Evolutionary conservation across 2,329 filamentous ascomycete genomes (phyloP), one percentile per base, ranked within the genome.

Genomic region (Chrysosporium keratinophilum): DNA sequence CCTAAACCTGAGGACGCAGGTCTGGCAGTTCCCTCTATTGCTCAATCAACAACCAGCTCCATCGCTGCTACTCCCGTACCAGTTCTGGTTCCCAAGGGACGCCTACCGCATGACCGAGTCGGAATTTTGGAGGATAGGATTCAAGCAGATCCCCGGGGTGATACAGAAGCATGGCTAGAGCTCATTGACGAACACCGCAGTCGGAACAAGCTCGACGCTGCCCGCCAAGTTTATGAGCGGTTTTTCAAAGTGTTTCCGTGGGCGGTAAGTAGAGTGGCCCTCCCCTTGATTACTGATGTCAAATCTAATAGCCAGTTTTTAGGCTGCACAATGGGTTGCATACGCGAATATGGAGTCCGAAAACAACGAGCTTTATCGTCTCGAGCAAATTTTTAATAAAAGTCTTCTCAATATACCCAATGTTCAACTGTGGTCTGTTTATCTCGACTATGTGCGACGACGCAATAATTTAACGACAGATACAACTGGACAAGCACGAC

Each of bases 361-460:
- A 59, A 77, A 89, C 55, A 88, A 95, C 62, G 87, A 95, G 59
- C 85, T 93, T 56, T 77, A 78, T 54, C 81, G 82, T 45, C 83
- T 94, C 14, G 91, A 96, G 68, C 78, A 82, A 50, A 83, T 98
- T 19, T 95, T 98, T 68, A 82, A 81, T 59, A 81, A 82, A 61
- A 89, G 86, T 33, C 79, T 98, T 39, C 78, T 88, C 61, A 80
- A 80, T 7, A 84, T 93, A 17, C 84, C 87, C 10, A 87, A 91
- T 66, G 85, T 97, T 39, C 81, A 86, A 57, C 79, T 98, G 17
- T 98, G 90, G 88, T 88, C 86, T 5, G 80, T 89, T 33, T 98
- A 98, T 67, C 81, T 98, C 57, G 89, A 96, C 70, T 96, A 97
- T 67, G 87, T 97, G 58, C 88, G 93, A 51, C 85, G 93, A 46